Evolutionary conservation across 1,284 basidiomycete genomes (phyloP).

Genomic region (Rhodotorula sp.): DNA sequence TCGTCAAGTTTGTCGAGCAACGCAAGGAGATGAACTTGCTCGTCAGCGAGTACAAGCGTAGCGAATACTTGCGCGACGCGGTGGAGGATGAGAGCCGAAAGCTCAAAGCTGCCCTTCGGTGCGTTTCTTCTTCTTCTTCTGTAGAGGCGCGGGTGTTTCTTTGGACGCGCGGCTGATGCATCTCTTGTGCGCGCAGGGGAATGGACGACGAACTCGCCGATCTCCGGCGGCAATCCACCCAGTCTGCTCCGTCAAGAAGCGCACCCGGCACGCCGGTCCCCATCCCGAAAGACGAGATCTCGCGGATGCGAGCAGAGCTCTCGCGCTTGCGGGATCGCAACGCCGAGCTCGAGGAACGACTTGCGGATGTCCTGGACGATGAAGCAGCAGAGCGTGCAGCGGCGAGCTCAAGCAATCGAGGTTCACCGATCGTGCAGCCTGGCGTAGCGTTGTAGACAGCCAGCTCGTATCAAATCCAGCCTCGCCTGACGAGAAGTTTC

Average conservation of each 20-base stretch:
- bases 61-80: slow-evolving; percentile 29
- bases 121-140: not conserved
- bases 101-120: slow-evolving; percentile 20
- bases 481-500: no score
- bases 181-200: not conserved
- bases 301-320: not conserved
- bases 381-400: not conserved
- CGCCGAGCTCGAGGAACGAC: slow-evolving; percentile 6
- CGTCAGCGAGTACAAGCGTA: slow-evolving; percentile 30
- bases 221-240: not conserved
- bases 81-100: slow-evolving; percentile 19
- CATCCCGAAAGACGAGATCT: not conserved
- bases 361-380: slow-evolving; percentile 7
- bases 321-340: slow-evolving; percentile 1
- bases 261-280: not conserved
- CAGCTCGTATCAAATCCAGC: no score
- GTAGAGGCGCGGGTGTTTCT: no score
- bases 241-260: not conserved
- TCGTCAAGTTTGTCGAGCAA: slow-evolving; percentile 64
- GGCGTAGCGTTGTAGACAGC: no score
- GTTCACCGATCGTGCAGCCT: no score
- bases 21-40: slow-evolving; percentile 50
- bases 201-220: slow-evolving; percentile 10
- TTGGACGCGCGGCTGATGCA: no score
- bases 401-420: no score